Conservation (phyloP, 164 flowering plant species). For the Piper betle region DNA sequence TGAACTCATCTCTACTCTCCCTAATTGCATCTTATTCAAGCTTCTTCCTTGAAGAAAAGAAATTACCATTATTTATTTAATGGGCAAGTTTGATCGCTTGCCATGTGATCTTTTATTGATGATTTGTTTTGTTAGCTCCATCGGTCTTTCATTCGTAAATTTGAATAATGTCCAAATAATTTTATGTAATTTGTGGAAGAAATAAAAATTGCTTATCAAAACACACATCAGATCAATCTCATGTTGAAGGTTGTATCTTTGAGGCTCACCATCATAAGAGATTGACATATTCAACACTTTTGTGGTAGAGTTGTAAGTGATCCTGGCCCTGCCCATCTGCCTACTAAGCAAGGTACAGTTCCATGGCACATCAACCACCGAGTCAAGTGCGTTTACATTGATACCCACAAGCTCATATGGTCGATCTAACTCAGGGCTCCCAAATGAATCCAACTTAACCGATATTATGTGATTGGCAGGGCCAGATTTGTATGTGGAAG, state of each 20-base stretch:
- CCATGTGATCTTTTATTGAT: too few species aligned
- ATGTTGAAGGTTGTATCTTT: slow-evolving; percentile 6
- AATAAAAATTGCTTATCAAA: too few species aligned
- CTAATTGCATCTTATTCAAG: too few species aligned
- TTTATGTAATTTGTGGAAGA: too few species aligned
- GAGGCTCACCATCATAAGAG: slow-evolving; percentile 3
- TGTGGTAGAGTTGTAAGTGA: slow-evolving; percentile 10
- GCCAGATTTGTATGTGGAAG: too few species aligned
- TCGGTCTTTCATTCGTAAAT: too few species aligned
- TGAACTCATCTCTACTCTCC: too few species aligned
- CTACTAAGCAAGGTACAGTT: slow-evolving; percentile 4
- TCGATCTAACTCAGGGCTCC: slow-evolving; percentile 13
- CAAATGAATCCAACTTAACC: slow-evolving; percentile 24
- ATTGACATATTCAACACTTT: slow-evolving; percentile 9
- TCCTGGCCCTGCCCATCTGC: slow-evolving; percentile 7
- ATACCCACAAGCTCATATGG: slow-evolving; percentile 23
- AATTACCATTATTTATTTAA: too few species aligned
- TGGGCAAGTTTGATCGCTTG: too few species aligned
- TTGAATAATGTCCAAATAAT: too few species aligned
- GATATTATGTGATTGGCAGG: slow-evolving; percentile 11
- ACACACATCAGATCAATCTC: slow-evolving; percentile 10
- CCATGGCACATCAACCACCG: slow-evolving; percentile 4
- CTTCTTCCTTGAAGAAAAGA: too few species aligned
- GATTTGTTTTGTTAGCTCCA: too few species aligned
- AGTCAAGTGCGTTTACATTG: slow-evolving; percentile 12